phyloP scores from a whole-genome alignment of 2,329 filamentous ascomycete species.

The Chaetomiaceae sp. region DNA sequence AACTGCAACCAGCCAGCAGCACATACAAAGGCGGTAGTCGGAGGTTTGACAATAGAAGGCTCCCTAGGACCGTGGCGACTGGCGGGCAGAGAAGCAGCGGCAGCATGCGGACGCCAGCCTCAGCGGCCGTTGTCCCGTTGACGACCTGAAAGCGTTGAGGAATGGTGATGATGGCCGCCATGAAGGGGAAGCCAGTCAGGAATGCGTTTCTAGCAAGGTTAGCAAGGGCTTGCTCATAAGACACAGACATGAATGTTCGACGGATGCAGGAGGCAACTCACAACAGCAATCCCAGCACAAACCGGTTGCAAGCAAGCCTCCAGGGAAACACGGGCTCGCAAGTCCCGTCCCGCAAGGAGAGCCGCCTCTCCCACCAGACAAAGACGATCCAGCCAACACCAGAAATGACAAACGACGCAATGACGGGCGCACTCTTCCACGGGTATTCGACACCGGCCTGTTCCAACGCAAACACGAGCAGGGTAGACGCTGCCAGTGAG shows the following conservation, averaged over 20 bases:
- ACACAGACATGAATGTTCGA: no score
- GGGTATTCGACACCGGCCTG: constrained; percentile 38
- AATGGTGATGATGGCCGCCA: constrained; percentile 33
- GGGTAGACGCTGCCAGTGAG: constrained; percentile 37
- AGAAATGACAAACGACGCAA: constrained; percentile 28
- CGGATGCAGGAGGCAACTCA: constrained; percentile 21
- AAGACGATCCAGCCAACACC: constrained; percentile 27
- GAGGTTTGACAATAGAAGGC: constrained; percentile 28
- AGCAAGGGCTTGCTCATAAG: no score
- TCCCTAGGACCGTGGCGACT: constrained; percentile 29
- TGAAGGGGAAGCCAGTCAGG: constrained; percentile 33
- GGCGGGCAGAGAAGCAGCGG: constrained; percentile 33
- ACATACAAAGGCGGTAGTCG: constrained; percentile 31
- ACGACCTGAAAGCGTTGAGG: constrained; percentile 35
- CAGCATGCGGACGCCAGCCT: constrained; percentile 32
- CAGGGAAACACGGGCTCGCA: constrained; percentile 36
- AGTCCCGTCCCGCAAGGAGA: not conserved
- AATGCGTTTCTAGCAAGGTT: constrained; percentile 26
- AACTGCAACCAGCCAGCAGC: constrained; percentile 25
- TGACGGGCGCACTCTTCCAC: constrained; percentile 39
- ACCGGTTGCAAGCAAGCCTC: constrained; percentile 30
- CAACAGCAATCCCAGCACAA: constrained; percentile 32
- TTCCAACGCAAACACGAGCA: constrained; percentile 44
- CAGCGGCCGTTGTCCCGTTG: constrained; percentile 28
- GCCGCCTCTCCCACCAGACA: constrained; percentile 28